Percentiles rank a stretch among this genome's conserved stretches.
phyloP scores from a whole-genome alignment of 2,329 filamentous ascomycete genomes.

The Hymenoscyphus linearis region DNA sequence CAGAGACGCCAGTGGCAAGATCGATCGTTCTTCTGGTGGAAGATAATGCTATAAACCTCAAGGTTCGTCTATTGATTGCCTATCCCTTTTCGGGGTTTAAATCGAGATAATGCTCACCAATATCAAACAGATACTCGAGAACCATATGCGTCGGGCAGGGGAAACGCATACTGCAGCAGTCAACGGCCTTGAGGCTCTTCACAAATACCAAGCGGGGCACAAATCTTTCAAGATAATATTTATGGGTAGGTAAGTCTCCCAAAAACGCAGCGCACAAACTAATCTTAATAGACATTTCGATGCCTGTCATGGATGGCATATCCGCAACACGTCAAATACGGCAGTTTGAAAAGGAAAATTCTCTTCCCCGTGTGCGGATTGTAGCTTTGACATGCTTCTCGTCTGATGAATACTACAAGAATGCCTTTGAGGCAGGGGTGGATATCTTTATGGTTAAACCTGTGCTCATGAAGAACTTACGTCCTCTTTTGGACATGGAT shows the following conservation, averaged over 20 bases:
- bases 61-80: slow-evolving; percentile 16
- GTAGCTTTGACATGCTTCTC: slow-evolving; percentile 48
- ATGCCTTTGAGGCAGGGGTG: slow-evolving; percentile 45
- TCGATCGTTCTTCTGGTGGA: slow-evolving; percentile 34
- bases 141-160: slow-evolving; percentile 22
- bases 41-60: slow-evolving; percentile 37
- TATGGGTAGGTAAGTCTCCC: slow-evolving; percentile 26
- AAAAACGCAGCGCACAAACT: background rate
- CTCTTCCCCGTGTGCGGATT: slow-evolving; percentile 38
- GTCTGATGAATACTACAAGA: slow-evolving; percentile 40
- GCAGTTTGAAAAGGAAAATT: slow-evolving; percentile 38
- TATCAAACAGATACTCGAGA: slow-evolving; percentile 18
- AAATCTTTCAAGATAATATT: slow-evolving; percentile 28
- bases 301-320: slow-evolving; percentile 49
- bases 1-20: background rate
- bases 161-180: slow-evolving; percentile 33
- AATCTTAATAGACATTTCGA: slow-evolving; percentile 41
- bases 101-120: background rate
- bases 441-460: slow-evolving; percentile 50
- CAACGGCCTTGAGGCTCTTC: slow-evolving; percentile 43
- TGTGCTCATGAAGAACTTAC: slow-evolving; percentile 29
- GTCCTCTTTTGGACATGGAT: slow-evolving; percentile 17
- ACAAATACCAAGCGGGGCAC: slow-evolving; percentile 24
- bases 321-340: slow-evolving; percentile 43
- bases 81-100: background rate